phyloP scores from a whole-genome alignment of 139 green algal genomes.

The Chlorella sp. region DNA sequence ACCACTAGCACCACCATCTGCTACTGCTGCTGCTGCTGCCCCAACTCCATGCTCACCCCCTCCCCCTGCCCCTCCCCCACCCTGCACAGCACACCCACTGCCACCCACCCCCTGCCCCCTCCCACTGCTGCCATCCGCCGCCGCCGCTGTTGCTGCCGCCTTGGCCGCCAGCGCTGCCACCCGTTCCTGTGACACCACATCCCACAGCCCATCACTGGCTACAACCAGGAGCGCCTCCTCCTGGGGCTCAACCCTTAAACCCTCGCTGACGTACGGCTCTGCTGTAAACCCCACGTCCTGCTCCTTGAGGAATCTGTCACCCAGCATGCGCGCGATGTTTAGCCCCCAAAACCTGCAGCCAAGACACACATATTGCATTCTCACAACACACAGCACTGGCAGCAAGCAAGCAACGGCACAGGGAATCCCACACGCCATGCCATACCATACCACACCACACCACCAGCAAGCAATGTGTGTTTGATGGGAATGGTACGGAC shows the following conservation, averaged over 20 bases:
- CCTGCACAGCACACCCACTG: too few relatives aligned
- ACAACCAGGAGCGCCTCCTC: slow-evolving; percentile 20
- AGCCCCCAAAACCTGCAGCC: slow-evolving; percentile 37
- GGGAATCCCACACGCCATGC: too few relatives aligned
- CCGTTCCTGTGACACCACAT: slow-evolving; percentile 31
- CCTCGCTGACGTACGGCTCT: slow-evolving; percentile 29
- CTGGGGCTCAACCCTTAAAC: background rate
- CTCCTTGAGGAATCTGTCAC: slow-evolving; percentile 53
- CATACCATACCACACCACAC: too few relatives aligned
- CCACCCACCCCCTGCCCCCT: too few relatives aligned
- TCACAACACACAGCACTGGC: too few relatives aligned
- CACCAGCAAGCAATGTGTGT: too few relatives aligned
- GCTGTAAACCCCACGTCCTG: slow-evolving; percentile 49
- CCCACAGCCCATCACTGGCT: slow-evolving; percentile 49
- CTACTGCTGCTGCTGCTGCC: slow-evolving; percentile 1
- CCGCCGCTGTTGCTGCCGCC: background rate
- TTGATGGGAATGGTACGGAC: too few relatives aligned
- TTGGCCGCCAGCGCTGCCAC: slow-evolving; percentile 3
- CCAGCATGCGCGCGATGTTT: slow-evolving; percentile 52
- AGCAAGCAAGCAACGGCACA: too few relatives aligned
- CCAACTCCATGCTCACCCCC: background rate
- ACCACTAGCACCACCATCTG: slow-evolving; percentile 25
- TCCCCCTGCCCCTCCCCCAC: too few relatives aligned
- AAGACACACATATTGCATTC: background rate
- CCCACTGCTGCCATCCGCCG: too few relatives aligned